Conservation (phyloP, 805 yeast species). For the Peterozyma xylosa region DNA sequence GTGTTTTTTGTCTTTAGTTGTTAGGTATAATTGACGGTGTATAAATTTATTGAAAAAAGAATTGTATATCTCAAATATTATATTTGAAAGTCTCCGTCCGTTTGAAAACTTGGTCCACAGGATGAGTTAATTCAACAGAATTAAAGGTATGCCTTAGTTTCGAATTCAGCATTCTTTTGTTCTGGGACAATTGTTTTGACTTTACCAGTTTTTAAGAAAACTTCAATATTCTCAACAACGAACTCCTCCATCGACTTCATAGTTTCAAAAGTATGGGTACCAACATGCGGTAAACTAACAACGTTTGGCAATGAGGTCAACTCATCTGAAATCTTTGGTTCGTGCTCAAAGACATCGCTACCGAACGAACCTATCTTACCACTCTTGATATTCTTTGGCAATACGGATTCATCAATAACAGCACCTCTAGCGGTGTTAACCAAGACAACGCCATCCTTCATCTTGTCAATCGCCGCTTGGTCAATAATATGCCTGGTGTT, state of each 20-base stretch:
- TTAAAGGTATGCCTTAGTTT: no score
- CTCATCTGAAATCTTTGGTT: conserved; percentile 65
- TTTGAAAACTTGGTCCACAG: no score
- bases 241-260: conserved; percentile 73
- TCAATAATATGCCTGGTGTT: conserved; percentile 66
- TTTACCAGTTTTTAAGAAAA: conserved; percentile 56
- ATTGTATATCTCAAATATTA: no score
- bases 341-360: conserved; percentile 68
- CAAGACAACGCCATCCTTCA: conserved; percentile 73
- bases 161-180: conserved; percentile 11
- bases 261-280: conserved; percentile 73
- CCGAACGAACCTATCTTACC: conserved; percentile 68
- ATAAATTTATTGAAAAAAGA: no score
- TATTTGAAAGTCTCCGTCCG: no score
- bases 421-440: conserved; percentile 90
- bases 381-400: conserved; percentile 45
- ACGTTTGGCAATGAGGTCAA: conserved; percentile 57
- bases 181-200: conserved; percentile 82
- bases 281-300: conserved; percentile 84
- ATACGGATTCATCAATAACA: conserved; percentile 58
- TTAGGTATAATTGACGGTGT: no score
- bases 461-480: conserved; percentile 48
- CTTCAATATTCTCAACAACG: conserved; percentile 60
- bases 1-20: no score
- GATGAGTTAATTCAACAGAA: no score